Evolutionary conservation across 345 rosid genomes (phyloP).

Genomic region (Syzygium grande): DNA sequence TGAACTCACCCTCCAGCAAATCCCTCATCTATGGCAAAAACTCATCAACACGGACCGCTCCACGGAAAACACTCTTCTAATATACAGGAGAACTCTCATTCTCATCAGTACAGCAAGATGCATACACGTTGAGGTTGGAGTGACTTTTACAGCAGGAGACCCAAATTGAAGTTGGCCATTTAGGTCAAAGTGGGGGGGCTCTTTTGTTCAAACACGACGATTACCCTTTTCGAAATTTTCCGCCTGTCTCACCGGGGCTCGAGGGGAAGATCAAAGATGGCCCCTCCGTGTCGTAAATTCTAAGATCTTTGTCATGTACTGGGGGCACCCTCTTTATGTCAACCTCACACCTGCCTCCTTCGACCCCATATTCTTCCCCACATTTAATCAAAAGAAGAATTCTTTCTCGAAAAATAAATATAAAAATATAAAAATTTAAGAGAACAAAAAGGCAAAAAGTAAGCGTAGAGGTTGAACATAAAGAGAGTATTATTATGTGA

Average conservation of each 20-base stretch:
- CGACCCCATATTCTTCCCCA: not conserved
- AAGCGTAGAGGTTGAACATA: not conserved
- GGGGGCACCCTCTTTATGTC: not conserved
- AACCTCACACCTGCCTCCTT: not conserved
- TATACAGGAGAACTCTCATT: not conserved
- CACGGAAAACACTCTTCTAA: not conserved
- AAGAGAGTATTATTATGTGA: not conserved
- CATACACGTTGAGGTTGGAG: not conserved
- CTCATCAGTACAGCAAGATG: not conserved
- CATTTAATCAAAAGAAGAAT: not conserved
- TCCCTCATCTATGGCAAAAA: no score
- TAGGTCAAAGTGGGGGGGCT: not conserved
- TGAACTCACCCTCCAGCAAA: rapidly evolving
- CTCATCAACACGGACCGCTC: not conserved
- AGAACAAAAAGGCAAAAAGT: not conserved
- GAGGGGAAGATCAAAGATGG: not conserved
- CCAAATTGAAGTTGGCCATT: not conserved
- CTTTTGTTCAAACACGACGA: not conserved
- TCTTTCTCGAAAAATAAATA: not conserved
- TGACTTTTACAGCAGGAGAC: not conserved
- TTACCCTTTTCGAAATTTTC: not conserved
- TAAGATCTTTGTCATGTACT: not conserved
- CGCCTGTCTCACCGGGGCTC: not conserved
- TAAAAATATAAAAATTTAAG: not conserved
- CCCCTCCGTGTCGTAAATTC: not conserved